phyloP scores from a whole-genome alignment of 2,329 filamentous ascomycete genomes.

The Phialophora tarda region DNA sequence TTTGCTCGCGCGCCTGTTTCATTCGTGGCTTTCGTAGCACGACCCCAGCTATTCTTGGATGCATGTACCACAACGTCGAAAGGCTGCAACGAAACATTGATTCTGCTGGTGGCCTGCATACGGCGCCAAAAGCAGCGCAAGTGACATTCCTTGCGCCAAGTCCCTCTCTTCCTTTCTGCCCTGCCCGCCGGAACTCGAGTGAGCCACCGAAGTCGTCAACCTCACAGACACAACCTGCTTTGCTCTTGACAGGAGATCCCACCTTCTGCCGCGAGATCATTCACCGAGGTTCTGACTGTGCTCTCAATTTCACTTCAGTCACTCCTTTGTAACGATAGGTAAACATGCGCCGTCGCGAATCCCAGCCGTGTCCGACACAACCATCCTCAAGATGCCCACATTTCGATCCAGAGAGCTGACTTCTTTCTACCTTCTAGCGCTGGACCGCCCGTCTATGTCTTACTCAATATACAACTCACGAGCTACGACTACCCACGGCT shows the following conservation, averaged over 20 bases:
- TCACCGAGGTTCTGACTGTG: constrained; percentile 7
- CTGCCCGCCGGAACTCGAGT: neutral
- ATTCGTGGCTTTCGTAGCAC: constrained; percentile 3
- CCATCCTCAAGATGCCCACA: neutral
- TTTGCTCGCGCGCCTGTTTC: constrained; percentile 10
- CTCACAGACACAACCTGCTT: neutral
- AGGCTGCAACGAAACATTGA: constrained; percentile 4
- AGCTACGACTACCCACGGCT: constrained; percentile 34
- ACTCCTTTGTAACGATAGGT: constrained; percentile 35
- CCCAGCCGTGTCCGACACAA: neutral
- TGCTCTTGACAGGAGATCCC: neutral
- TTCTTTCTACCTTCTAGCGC: constrained; percentile 24
- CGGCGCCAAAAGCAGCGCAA: neutral
- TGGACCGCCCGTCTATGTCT: constrained; percentile 38
- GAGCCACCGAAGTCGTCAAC: neutral
- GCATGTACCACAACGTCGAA: neutral
- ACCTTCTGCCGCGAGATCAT: neutral
- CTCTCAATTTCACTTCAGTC: constrained; percentile 30
- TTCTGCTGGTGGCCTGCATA: neutral
- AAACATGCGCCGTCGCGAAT: constrained; percentile 16
- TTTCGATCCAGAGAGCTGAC: constrained; percentile 15
- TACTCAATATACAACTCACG: constrained; percentile 27
- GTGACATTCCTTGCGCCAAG: constrained; percentile 2
- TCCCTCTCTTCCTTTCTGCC: neutral
- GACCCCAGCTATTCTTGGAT: constrained; percentile 5